Evolutionary conservation across 441 rosid genomes (phyloP).

Genomic region (Macaranga tanarius): DNA sequence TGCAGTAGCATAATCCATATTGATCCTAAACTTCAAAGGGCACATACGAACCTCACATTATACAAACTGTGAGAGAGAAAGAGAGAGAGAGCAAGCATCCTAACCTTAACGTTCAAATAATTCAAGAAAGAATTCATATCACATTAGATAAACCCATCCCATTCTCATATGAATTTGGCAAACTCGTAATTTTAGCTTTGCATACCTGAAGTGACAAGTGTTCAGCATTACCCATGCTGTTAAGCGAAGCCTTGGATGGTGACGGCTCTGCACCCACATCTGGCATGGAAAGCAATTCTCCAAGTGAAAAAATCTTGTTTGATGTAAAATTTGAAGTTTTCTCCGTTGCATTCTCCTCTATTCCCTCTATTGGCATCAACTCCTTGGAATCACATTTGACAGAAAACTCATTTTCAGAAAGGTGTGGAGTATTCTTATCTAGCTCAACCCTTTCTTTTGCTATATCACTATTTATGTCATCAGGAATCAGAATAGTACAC

Average conservation of each 20-base stretch:
- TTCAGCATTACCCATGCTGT: constrained; percentile 20
- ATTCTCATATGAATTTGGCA: background rate
- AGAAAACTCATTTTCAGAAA: constrained; percentile 19
- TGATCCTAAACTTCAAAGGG: background rate
- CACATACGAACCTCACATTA: background rate
- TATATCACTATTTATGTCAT: constrained; percentile 18
- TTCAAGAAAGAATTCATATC: background rate
- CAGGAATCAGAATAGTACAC: constrained; percentile 23
- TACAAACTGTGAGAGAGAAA: too few species aligned
- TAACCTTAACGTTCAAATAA: background rate
- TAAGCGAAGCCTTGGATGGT: constrained; percentile 12
- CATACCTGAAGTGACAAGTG: constrained; percentile 37
- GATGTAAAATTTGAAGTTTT: constrained; percentile 26
- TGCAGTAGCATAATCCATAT: background rate
- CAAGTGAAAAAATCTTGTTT: constrained; percentile 34
- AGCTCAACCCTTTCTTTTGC: constrained; percentile 17
- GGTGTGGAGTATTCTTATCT: constrained; percentile 21
- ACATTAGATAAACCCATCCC: background rate
- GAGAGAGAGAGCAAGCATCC: background rate
- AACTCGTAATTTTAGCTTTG: background rate
- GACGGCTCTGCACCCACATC: constrained; percentile 25
- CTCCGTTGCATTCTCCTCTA: constrained; percentile 18
- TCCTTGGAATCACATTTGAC: constrained; percentile 30
- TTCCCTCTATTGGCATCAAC: constrained; percentile 21
- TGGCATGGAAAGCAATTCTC: constrained; percentile 41